Base-by-base conservation (phyloP, 2,329 filamentous ascomycete genomes). In the Boeremia lycopersici region DNA sequence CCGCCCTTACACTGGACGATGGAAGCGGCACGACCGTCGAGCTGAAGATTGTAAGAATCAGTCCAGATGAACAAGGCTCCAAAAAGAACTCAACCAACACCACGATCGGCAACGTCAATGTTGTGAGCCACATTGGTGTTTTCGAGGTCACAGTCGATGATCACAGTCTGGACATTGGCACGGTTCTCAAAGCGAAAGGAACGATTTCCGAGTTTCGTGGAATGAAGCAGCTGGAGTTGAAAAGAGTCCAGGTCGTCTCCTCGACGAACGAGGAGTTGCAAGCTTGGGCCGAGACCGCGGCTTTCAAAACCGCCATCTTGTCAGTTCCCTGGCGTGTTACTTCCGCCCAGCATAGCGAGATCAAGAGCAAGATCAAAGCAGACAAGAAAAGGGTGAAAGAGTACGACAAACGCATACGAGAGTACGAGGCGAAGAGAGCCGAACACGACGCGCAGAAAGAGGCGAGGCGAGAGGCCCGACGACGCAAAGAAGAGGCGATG, bases 21-120 rank as follows among this genome's bases (percentile, higher is more conserved):
- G 81, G 84, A 62, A 86, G 83, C 67, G 85, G 85, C 31, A 76
- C 75, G 0, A 84, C 77, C 5, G 77, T 88, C 50, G 84, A 87
- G 42, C 73, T 86, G 15, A 81, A 79, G 64, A 79, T 83, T 17
- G 77, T 81, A 35, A 70, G 74, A 25, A 61, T 68, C n/a, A 40
- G 70, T 6, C 31, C 68, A 11, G 64, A 69, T 12, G 59, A 64
- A 19, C 62, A 61, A 19, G 63, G 67, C 25, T 45, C 61, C 9
- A 59, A 36, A 61, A 69, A 19, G 65, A 9, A 64, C 17, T 63
- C 70, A 3, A 69, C 72, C 2, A 75, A 75, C 40, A 77, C 77
- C 0, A 59, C 59, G 3, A 60, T 77, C 19, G 62, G 74, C 12
- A 76, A 80, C 42, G 53, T 80, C 1, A 66, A 69, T 49, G 68